A percentile compares a stretch with the other conserved stretches of the same genome.
Evolutionary conservation across 108 stramenopile species (phyloP).

Genomic region (Skeletonema tropicum): DNA sequence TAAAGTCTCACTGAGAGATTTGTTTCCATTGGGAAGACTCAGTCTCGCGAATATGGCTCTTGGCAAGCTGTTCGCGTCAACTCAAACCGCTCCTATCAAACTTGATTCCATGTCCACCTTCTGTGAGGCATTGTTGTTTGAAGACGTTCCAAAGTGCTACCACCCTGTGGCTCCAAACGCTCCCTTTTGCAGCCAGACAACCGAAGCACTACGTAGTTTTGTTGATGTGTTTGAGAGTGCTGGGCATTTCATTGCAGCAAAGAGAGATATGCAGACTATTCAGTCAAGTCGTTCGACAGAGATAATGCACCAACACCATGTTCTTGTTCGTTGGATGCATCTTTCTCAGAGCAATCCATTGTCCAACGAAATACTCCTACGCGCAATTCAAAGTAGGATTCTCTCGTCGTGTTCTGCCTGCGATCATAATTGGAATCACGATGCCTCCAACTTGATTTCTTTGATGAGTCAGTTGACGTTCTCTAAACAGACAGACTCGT

Average conservation of each 20-base stretch:
- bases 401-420: constrained; percentile 10
- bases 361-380: constrained; percentile 33
- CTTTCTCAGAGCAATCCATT: constrained; percentile 31
- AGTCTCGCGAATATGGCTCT: constrained; percentile 24
- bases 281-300: neutral
- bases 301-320: constrained; percentile 37
- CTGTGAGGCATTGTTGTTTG: constrained; percentile 24
- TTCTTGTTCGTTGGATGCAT: constrained; percentile 28
- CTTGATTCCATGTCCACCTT: constrained; percentile 5
- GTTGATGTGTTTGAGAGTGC: constrained; percentile 10
- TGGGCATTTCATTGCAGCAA: constrained; percentile 5
- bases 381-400: constrained; percentile 28
- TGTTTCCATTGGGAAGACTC: constrained; percentile 30
- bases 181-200: constrained; percentile 14
- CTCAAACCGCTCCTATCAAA: neutral
- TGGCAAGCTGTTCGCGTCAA: constrained; percentile 9
- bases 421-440: constrained; percentile 20
- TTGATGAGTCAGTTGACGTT: constrained; percentile 30
- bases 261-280: neutral
- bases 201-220: constrained; percentile 20
- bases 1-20: neutral
- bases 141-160: constrained; percentile 28
- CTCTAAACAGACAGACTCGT: constrained; percentile 25
- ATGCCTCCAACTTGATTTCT: constrained; percentile 26
- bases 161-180: constrained; percentile 11